Evolutionary conservation across 495 filamentous ascomycete genomes (phyloP), one percentile per base, ranked within the genome.

Genomic region (Aeminium ludgeri): DNA sequence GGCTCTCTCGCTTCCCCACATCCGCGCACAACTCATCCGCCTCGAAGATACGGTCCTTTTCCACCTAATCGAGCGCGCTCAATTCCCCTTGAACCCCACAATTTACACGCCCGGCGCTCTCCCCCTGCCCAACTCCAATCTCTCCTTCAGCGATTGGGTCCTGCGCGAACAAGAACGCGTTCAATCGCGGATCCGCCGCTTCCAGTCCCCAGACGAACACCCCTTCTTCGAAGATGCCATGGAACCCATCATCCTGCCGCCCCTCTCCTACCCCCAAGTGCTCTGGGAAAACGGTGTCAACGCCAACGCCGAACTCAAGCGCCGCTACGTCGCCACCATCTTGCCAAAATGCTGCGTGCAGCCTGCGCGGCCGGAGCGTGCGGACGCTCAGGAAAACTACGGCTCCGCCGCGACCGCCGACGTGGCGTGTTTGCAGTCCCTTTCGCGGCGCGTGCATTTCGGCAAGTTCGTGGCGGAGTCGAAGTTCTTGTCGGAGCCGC

Each of bases 21-120:
- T 97, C 59, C 82, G 89, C 45, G 92, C 82, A 63, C 87, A 97
- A 59, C 62, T 97, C 40, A 93, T 96, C 49, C 89, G 89, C 30
- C 70, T 95, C 15, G 89, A 99, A 65, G 91, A 99, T 57, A 96
- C 91, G 43, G 96, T 99, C 55, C 94, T 82, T 53, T 99, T 94
- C 65, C 84, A 96, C 64, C 66, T 96, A 17, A 99, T 99, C 56
- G 91, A 99, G 59, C 81, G 91, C 18, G 91, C 86, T 25, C 91
- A 99, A 64, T 99, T 99, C 61, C 86, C 87, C 0, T 68, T 87
- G 41, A 96, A 95, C 66, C 65, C 69, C 38, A 84, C 78, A 55
- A 82, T 97, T 59, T 97, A 97, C 64, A 55, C 60, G 3, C 66
- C 84, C 19, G 81, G 80, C 44, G 84, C 81, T n/a, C 69, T 93